A percentile compares a stretch with the other conserved stretches of the same genome.
Conservation (phyloP, 164 flowering plant species). For the Umbellularia californica region DNA sequence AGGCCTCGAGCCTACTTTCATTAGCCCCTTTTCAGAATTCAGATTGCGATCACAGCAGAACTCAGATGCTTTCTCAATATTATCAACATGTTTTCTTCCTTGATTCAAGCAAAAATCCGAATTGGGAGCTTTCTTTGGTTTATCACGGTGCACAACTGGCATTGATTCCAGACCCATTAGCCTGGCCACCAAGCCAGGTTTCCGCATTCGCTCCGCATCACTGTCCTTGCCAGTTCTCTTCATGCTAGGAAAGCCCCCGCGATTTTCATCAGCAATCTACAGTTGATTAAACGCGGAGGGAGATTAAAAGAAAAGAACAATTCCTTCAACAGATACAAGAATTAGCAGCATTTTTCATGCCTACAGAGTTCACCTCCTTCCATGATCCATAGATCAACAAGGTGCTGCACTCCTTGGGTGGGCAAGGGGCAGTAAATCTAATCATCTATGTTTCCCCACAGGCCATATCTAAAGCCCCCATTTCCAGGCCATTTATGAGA, state of each 20-base stretch:
- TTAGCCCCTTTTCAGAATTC: constrained; percentile 30
- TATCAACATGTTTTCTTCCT: constrained; percentile 16
- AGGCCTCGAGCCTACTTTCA: constrained; percentile 59
- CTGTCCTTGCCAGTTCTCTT: constrained; percentile 32
- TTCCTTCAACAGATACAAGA: not conserved
- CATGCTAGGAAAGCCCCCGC: constrained; percentile 71
- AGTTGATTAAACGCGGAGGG: not conserved
- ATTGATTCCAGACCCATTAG: constrained; percentile 92
- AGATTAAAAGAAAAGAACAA: not conserved
- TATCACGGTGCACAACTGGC: constrained; percentile 42
- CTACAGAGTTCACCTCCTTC: too few species aligned
- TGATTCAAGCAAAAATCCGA: constrained; percentile 17
- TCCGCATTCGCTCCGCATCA: constrained; percentile 32
- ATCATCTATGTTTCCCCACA: not conserved
- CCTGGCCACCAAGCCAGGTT: constrained; percentile 82
- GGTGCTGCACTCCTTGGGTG: too few species aligned
- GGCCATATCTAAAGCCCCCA: not conserved
- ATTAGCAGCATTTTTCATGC: not conserved
- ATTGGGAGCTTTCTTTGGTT: constrained; percentile 25
- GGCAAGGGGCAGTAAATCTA: not conserved
- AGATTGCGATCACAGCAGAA: constrained; percentile 16
- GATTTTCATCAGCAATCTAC: constrained; percentile 84
- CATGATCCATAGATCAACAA: too few species aligned
- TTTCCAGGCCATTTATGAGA: not conserved
- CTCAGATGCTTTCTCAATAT: constrained; percentile 6